Evolutionary conservation across 176 grass and related monocot species (phyloP).

Genomic region (Chloris gayana): DNA sequence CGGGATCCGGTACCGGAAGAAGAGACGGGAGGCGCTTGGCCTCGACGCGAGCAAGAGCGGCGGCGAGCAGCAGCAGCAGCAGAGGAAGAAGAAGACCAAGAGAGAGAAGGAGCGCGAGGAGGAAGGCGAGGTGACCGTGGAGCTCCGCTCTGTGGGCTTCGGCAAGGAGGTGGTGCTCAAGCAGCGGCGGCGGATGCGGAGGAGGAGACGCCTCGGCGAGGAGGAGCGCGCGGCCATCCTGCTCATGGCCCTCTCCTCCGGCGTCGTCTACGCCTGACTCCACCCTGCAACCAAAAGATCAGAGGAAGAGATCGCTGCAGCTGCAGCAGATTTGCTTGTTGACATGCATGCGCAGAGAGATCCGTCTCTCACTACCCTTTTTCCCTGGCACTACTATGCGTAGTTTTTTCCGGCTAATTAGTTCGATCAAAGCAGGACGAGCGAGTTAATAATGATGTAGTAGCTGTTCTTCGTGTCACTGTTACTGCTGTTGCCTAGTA

Average conservation of each 20-base stretch:
- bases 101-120: conserved; percentile 17
- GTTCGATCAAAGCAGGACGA: conserved; percentile 36
- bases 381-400: conserved; percentile 34
- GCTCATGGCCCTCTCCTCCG: conserved; percentile 91
- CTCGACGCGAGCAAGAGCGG: conserved; percentile 43
- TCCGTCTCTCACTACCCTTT: conserved; percentile 4
- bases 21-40: conserved; percentile 60
- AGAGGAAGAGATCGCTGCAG: conserved; percentile 12
- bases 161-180: conserved; percentile 66
- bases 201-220: conserved; percentile 61
- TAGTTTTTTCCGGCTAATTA: conserved; percentile 59
- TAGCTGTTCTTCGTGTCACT: conserved; percentile 27
- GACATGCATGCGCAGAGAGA: conserved; percentile 34
- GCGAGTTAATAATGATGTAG: conserved; percentile 45
- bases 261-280: conserved; percentile 67
- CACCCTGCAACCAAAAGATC: not conserved
- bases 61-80: conserved; percentile 9
- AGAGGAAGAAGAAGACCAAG: conserved; percentile 43
- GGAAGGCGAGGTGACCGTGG: conserved; percentile 41
- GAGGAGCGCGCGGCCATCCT: conserved; percentile 79
- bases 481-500: conserved; percentile 36
- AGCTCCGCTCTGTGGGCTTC: conserved; percentile 52
- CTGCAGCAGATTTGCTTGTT: conserved; percentile 37
- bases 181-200: conserved; percentile 75
- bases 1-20: conserved; percentile 97